Percentiles rank a stretch among this genome's conserved stretches.
These are phyloP conservation scores for Lagenidium giganteum DNA, from an alignment of 352 stramenopile genomes.

Conservation along the genomic window DNA sequence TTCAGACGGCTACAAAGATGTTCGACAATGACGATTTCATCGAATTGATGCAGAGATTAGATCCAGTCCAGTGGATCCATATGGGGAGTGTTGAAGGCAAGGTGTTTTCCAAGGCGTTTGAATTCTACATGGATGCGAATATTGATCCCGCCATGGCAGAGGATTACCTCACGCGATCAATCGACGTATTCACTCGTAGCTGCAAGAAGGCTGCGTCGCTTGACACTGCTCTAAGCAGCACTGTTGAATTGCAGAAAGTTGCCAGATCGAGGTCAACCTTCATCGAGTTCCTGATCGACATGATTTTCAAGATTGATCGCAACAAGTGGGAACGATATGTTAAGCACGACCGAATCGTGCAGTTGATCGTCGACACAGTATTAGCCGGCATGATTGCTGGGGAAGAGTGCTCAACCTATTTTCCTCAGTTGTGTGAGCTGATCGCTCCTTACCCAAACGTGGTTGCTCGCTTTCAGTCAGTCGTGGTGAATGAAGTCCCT, in stretches of 20 bases:
- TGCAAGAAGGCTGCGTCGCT: constrained; percentile 10
- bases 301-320: constrained; percentile 38
- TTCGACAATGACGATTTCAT: constrained; percentile 81
- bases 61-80: constrained; percentile 44
- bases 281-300: constrained; percentile 66
- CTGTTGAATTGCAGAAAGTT: too few relatives aligned
- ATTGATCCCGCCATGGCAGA: constrained; percentile 34
- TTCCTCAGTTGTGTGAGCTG: constrained; percentile 65
- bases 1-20: constrained; percentile 68
- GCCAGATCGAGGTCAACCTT: too few relatives aligned
- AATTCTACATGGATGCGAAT: constrained; percentile 49
- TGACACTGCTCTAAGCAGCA: too few relatives aligned
- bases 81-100: constrained; percentile 63
- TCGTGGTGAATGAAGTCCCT: constrained; percentile 39
- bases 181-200: constrained; percentile 59
- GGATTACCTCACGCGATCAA: constrained; percentile 47
- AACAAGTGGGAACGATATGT: constrained; percentile 31
- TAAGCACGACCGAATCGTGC: constrained; percentile 31
- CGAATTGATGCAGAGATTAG: constrained; percentile 53
- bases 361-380: constrained; percentile 55
- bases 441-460: constrained; percentile 46
- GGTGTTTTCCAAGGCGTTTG: constrained; percentile 52
- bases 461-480: constrained; percentile 35
- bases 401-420: constrained; percentile 67
- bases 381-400: constrained; percentile 54